Evolutionary conservation across 140 eudicot species (phyloP).

Genomic region (Senecio squalidus): DNA sequence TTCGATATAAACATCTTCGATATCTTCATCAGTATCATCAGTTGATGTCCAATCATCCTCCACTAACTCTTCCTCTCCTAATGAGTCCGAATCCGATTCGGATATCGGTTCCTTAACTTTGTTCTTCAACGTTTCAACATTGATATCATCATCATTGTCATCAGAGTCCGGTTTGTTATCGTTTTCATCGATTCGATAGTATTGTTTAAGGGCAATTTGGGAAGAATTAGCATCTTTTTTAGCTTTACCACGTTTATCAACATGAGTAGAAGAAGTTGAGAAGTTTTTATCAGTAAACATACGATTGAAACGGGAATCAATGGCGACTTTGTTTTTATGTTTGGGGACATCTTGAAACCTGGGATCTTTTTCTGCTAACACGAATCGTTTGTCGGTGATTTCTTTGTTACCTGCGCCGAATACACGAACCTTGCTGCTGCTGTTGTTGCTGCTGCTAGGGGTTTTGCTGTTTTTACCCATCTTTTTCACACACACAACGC

Average conservation of each 20-base stretch:
- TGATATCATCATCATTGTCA: neutral
- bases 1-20: slow-evolving; percentile 34
- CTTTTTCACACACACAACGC: too few species aligned
- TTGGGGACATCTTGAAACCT: slow-evolving; percentile 66
- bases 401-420: slow-evolving; percentile 32
- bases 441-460: too few species aligned
- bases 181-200: slow-evolving; percentile 43
- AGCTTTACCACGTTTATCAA: slow-evolving; percentile 76
- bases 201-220: slow-evolving; percentile 43
- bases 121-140: slow-evolving; percentile 14
- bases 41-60: slow-evolving; percentile 42
- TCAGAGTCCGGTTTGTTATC: slow-evolving; percentile 9
- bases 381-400: slow-evolving; percentile 62
- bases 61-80: slow-evolving; percentile 31
- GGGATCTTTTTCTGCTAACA: slow-evolving; percentile 65
- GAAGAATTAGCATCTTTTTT: slow-evolving; percentile 26
- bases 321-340: slow-evolving; percentile 44
- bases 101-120: slow-evolving; percentile 24
- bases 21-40: slow-evolving; percentile 56
- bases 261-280: slow-evolving; percentile 45
- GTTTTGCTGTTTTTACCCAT: too few species aligned
- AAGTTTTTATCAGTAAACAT: slow-evolving; percentile 66
- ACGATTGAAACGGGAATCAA: slow-evolving; percentile 71
- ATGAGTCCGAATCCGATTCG: slow-evolving; percentile 1
- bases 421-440: slow-evolving; percentile 15